phyloP scores from a whole-genome alignment of 2,329 filamentous ascomycete genomes.

The Hypocrella siamensis region DNA sequence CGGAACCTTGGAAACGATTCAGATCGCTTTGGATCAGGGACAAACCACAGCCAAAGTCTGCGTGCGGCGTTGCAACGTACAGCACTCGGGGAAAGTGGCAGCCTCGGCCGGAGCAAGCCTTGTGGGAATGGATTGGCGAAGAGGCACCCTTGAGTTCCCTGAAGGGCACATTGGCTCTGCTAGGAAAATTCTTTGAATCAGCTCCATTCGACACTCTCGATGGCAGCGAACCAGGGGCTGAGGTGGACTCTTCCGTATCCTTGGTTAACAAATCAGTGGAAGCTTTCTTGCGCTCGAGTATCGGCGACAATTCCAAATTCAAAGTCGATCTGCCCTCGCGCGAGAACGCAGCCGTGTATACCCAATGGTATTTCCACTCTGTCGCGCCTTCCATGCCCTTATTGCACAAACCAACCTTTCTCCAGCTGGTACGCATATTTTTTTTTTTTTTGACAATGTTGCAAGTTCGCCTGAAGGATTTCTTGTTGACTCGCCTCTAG shows the following conservation, averaged over 20 bases:
- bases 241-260: conserved; percentile 21
- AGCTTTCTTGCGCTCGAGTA: conserved; percentile 49
- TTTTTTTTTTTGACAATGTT: background rate
- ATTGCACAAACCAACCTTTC: conserved; percentile 61
- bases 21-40: conserved; percentile 20
- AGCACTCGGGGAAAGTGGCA: conserved; percentile 18
- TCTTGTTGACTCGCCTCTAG: conserved; percentile 16
- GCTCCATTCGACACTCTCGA: conserved; percentile 54
- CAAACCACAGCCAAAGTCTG: conserved; percentile 4
- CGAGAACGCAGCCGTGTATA: conserved; percentile 50
- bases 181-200: conserved; percentile 68
- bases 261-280: conserved; percentile 59
- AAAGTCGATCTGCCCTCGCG: conserved; percentile 46
- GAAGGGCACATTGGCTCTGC: conserved; percentile 58
- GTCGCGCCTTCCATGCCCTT: conserved; percentile 59
- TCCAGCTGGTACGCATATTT: conserved; percentile 40
- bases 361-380: conserved; percentile 61
- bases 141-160: conserved; percentile 55
- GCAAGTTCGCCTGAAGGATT: background rate
- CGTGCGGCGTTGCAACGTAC: conserved; percentile 8
- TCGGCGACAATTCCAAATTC: conserved; percentile 42
- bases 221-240: conserved; percentile 37
- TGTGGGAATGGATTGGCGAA: conserved; percentile 48
- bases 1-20: conserved; percentile 16
- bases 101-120: conserved; percentile 40